phyloP scores from a whole-genome alignment of 2,329 filamentous ascomycete genomes.

The Amauroascus verrucosus region DNA sequence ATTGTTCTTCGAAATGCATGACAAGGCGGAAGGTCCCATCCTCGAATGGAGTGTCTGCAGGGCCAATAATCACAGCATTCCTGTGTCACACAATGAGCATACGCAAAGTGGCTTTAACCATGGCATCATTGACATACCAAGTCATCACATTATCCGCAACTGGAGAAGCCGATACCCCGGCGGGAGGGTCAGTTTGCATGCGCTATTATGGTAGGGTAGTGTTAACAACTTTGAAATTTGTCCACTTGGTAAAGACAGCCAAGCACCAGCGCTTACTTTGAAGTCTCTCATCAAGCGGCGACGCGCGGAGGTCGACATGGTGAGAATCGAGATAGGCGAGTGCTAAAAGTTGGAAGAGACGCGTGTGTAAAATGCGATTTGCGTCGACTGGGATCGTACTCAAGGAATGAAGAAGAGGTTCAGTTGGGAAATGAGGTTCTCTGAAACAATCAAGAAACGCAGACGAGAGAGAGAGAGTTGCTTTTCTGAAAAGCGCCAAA shows the following conservation, averaged over 20 bases:
- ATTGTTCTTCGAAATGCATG: conserved; percentile 99
- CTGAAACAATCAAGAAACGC: no score
- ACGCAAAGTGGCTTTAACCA: background rate
- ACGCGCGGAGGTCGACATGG: conserved; percentile 86
- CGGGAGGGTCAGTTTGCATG: conserved; percentile 98
- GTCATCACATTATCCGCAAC: conserved; percentile 97
- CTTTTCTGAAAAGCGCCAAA: no score
- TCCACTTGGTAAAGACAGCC: background rate
- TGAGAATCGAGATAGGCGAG: no score
- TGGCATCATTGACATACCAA: conserved; percentile 47
- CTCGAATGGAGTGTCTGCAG: conserved; percentile 93
- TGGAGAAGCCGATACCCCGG: conserved; percentile 90
- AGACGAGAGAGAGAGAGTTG: no score
- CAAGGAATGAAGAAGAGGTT: no score
- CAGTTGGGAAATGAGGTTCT: no score
- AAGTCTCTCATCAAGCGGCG: conserved; percentile 98
- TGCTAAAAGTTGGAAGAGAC: no score
- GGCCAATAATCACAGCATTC: conserved; percentile 98
- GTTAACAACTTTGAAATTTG: background rate
- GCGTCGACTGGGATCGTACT: no score
- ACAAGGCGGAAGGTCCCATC: conserved; percentile 95
- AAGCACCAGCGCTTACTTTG: conserved; percentile 59
- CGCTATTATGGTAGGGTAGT: conserved; percentile 47
- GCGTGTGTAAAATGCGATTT: no score
- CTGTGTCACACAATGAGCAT: conserved; percentile 38